Base-by-base conservation (phyloP, 2,329 filamentous ascomycete species). In the Trematosphaeria pertusa region DNA sequence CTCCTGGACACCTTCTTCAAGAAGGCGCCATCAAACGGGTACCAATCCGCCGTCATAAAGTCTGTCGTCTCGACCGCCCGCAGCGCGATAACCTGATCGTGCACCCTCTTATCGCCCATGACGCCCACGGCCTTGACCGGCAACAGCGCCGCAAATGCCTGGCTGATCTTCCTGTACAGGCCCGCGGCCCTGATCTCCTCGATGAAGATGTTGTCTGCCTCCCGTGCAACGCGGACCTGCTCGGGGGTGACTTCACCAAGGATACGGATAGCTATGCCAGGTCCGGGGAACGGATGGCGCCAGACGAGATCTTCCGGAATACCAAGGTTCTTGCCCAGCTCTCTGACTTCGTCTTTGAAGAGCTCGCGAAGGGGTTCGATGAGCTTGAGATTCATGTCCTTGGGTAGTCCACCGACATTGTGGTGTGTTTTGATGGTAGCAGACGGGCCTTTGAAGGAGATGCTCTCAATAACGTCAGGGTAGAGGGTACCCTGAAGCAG, bases 401-500 rank as follows among this genome's bases (percentile, higher is more conserved):
- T 76, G 12, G 85, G 83, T 2, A 90, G 78, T 52, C 87, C 87
- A 37, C 87, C 87, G 22, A 89, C 87, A 60, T 89, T 85, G 77
- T 87, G 85, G 71, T 88, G 86, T 10, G 86, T 89, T 70, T 89
- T 89, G 74, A 89, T 89, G 10, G 87, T 89, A 19, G 81, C 81
- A 28, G 80, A 84, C 11, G 87, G 86, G 0, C 87, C 87, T 67
- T 87, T 87, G 80, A 88, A 89, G 19, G 85, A 87, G 52, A 89
- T 84, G 54, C 80, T 84, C 60, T 87, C 85, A 56, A 87, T 87
- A 48, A 87, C 83, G 67, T 88, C 87, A 1, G 86, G 87, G 72
- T 91, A 93, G 18, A 94, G 79, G 7, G 89, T 94, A 14, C 91
- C 91, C 74, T 97, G 92, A 8, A 97, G 79, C 65, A 97, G 88